Percentiles rank a stretch among this genome's conserved stretches.
Conservation (phyloP, 768 basidiomycete species). For the Polyporus arcularius region DNA sequence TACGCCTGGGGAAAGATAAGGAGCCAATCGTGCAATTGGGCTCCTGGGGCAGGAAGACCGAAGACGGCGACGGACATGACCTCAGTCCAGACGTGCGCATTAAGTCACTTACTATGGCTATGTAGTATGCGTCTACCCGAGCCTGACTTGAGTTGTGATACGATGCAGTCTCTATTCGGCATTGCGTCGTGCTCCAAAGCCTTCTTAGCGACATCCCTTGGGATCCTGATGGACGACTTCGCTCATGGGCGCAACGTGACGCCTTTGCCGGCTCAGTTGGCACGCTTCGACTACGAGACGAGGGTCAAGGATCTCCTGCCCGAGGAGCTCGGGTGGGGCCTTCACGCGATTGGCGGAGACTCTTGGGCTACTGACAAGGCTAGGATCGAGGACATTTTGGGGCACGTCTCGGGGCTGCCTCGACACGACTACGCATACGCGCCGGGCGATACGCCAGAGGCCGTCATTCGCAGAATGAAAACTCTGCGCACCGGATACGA, state of each 20-base stretch:
- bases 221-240: constrained; percentile 36
- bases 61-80: constrained; percentile 16
- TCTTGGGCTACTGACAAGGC: constrained; percentile 38
- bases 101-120: too few species aligned
- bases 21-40: constrained; percentile 9
- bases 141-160: too few species aligned
- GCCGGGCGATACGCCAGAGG: constrained; percentile 29
- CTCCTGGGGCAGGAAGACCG: constrained; percentile 15
- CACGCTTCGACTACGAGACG: constrained; percentile 31
- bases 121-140: too few species aligned
- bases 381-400: constrained; percentile 39
- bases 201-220: constrained; percentile 30
- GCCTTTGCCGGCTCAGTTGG: constrained; percentile 22
- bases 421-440: constrained; percentile 38
- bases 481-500: constrained; percentile 36
- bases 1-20: constrained; percentile 8
- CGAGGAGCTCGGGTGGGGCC: constrained; percentile 36
- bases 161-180: constrained; percentile 30
- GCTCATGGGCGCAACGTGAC: constrained; percentile 30
- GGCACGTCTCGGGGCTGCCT: constrained; percentile 43
- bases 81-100: constrained; percentile 15
- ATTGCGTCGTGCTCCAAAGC: constrained; percentile 36
- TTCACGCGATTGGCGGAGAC: constrained; percentile 36
- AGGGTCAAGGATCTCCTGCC: constrained; percentile 40
- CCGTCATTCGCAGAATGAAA: constrained; percentile 28